A percentile compares a stretch with the other conserved stretches of the same genome.
phyloP scores from a whole-genome alignment of 441 rosid species.

The Erysimum pusillum region DNA sequence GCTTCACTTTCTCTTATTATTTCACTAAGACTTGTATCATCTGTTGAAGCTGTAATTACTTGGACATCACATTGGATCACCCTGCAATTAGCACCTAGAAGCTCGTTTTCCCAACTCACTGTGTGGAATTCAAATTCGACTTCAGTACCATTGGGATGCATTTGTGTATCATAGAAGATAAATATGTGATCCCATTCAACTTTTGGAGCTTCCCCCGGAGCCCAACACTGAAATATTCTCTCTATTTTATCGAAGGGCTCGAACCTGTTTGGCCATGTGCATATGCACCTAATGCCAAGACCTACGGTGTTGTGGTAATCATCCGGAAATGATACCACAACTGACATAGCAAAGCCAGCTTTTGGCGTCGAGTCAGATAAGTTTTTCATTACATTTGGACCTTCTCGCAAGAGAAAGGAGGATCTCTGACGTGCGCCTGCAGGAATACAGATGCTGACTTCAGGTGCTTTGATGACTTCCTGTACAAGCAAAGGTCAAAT shows the following conservation, averaged over 20 bases:
- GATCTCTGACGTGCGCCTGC: neutral
- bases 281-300: constrained; percentile 12
- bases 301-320: constrained; percentile 17
- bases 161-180: constrained; percentile 22
- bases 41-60: constrained; percentile 3
- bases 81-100: constrained; percentile 13
- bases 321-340: constrained; percentile 19
- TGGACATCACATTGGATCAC: constrained; percentile 24
- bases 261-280: neutral
- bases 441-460: constrained; percentile 15
- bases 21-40: neutral
- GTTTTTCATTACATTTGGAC: neutral
- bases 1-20: constrained; percentile 19
- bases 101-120: constrained; percentile 31
- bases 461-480: constrained; percentile 9
- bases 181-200: constrained; percentile 30
- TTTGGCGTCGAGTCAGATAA: neutral
- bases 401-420: neutral
- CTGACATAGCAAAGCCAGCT: constrained; percentile 20
- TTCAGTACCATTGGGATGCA: constrained; percentile 7
- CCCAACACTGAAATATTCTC: constrained; percentile 36
- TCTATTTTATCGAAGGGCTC: neutral
- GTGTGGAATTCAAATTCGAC: constrained; percentile 18
- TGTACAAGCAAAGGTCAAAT: neutral
- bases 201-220: constrained; percentile 24